Evolutionary conservation across 2,329 filamentous ascomycete species (phyloP).

Genomic region (Cucurbitaria berberidis): DNA sequence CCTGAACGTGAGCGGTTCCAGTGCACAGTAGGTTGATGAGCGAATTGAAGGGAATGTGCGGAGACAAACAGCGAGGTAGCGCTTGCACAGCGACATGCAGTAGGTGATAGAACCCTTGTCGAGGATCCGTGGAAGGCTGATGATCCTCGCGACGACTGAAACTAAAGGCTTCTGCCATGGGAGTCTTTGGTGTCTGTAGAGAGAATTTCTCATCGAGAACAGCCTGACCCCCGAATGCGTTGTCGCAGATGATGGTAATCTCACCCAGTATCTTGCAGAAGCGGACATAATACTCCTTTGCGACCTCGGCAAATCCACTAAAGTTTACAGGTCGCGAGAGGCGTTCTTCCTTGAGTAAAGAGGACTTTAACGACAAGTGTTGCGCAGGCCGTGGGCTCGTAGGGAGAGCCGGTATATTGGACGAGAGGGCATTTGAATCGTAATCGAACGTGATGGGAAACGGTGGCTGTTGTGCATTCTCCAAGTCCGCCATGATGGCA

Average conservation of each 20-base stretch:
- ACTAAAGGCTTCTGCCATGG: constrained; percentile 91
- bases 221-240: constrained; percentile 95
- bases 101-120: constrained; percentile 93
- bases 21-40: constrained; percentile 95
- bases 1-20: constrained; percentile 92
- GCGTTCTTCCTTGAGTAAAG: constrained; percentile 63
- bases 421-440: constrained; percentile 52
- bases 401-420: constrained; percentile 41
- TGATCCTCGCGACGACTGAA: constrained; percentile 85
- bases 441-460: constrained; percentile 74
- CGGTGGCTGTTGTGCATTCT: constrained; percentile 82
- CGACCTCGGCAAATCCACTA: constrained; percentile 71
- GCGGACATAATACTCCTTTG: constrained; percentile 82
- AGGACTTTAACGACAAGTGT: constrained; percentile 42
- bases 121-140: constrained; percentile 75
- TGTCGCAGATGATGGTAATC: constrained; percentile 95
- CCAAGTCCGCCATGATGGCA: constrained; percentile 89
- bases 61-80: constrained; percentile 88
- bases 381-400: constrained; percentile 43
- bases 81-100: constrained; percentile 95
- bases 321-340: constrained; percentile 69
- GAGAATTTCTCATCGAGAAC: constrained; percentile 94
- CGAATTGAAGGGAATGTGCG: constrained; percentile 89
- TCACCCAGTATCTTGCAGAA: constrained; percentile 97
- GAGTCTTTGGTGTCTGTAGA: constrained; percentile 86